Percentiles rank a stretch among this genome's conserved stretches.
phyloP scores from a whole-genome alignment of 202 grass and related monocot genomes.

The Alloteropsis angusta region DNA sequence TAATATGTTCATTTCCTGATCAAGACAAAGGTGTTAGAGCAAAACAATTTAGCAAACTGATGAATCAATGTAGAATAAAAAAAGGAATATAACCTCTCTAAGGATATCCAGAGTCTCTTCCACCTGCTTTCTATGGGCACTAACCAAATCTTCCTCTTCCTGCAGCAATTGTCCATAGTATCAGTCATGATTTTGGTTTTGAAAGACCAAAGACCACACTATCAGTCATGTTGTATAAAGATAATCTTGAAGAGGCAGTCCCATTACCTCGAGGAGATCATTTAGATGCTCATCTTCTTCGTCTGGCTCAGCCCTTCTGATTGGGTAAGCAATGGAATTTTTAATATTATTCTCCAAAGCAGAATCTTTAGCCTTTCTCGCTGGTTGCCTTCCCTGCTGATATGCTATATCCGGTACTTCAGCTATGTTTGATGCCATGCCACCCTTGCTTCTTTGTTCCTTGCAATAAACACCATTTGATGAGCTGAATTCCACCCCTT shows the following conservation, averaged over 20 bases:
- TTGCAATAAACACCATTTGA: slow-evolving; percentile 29
- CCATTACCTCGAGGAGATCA: slow-evolving; percentile 63
- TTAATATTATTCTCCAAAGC: slow-evolving; percentile 22
- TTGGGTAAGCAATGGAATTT: slow-evolving; percentile 23
- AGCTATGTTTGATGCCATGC: slow-evolving; percentile 14
- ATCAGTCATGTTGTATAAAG: background rate
- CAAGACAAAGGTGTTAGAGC: slow-evolving; percentile 24
- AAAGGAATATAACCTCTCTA: slow-evolving; percentile 39
- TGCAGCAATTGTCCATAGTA: slow-evolving; percentile 25
- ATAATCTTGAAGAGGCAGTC: slow-evolving; percentile 15
- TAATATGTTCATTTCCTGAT: slow-evolving; percentile 83
- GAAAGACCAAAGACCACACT: background rate
- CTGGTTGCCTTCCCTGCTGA: slow-evolving; percentile 33
- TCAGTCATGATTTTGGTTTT: background rate
- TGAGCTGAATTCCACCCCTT: slow-evolving; percentile 20
- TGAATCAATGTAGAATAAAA: background rate
- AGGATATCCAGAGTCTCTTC: slow-evolving; percentile 88
- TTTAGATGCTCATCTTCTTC: slow-evolving; percentile 62
- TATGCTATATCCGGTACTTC: slow-evolving; percentile 44
- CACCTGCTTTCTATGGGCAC: slow-evolving; percentile 73
- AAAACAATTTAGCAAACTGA: background rate
- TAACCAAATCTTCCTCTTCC: slow-evolving; percentile 92
- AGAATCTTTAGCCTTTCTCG: slow-evolving; percentile 39
- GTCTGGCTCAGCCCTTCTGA: slow-evolving; percentile 31
- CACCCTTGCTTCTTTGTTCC: slow-evolving; percentile 39